Percentiles rank a stretch among this genome's conserved stretches.
These are phyloP conservation scores for Penicillium angulare DNA, from an alignment of 495 filamentous ascomycete genomes.

Conservation along the genomic window DNA sequence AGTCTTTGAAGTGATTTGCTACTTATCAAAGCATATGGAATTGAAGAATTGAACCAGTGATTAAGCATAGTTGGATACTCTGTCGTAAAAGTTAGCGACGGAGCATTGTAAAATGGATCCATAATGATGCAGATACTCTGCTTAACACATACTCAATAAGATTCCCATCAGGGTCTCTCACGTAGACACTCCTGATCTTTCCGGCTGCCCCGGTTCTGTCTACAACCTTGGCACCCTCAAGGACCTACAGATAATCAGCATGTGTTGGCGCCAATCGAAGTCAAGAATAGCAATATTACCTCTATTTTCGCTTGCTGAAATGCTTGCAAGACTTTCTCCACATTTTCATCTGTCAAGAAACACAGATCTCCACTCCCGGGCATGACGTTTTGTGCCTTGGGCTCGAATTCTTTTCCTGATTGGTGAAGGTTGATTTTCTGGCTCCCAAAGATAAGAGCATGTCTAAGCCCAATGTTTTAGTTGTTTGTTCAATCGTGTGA, in stretches of 20 bases:
- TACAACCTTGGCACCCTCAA: constrained; percentile 48
- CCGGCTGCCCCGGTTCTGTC: constrained; percentile 49
- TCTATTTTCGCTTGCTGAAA: constrained; percentile 38
- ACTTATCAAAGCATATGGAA: too few species aligned
- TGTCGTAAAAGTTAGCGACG: neutral
- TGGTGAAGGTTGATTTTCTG: constrained; percentile 58
- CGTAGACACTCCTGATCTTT: constrained; percentile 52
- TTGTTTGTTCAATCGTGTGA: constrained; percentile 4
- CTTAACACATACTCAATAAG: constrained; percentile 50
- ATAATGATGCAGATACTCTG: neutral
- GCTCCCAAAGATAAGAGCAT: constrained; percentile 49
- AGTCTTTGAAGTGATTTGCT: neutral
- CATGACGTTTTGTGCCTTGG: constrained; percentile 46
- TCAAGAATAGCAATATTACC: too few species aligned
- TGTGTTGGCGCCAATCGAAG: neutral
- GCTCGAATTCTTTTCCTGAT: constrained; percentile 52
- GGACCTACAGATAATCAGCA: constrained; percentile 16
- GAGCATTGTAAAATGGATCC: too few species aligned
- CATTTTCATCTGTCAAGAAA: constrained; percentile 46
- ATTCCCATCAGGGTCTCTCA: constrained; percentile 57
- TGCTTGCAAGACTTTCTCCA: constrained; percentile 34
- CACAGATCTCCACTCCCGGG: constrained; percentile 55
- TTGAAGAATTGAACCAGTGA: neutral
- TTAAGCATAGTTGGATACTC: constrained; percentile 24
- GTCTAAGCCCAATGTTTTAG: constrained; percentile 17